These are phyloP conservation scores for Mallotus repandus DNA, from an alignment of 441 rosid genomes.

Conservation along the genomic window DNA sequence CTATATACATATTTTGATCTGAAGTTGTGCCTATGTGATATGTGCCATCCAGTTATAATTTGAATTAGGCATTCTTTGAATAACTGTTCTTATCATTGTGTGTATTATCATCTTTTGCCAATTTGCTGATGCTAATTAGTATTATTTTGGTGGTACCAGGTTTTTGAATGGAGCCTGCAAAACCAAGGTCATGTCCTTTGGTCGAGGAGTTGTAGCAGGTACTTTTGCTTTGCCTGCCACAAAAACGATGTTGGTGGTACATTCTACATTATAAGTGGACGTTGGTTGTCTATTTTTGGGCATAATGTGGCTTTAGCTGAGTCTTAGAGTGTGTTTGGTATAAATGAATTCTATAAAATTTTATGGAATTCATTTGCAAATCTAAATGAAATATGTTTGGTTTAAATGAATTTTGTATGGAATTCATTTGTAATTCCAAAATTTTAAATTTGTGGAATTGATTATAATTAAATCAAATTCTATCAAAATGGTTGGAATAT, in stretches of 20 bases:
- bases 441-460: no score
- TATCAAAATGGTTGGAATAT: no score
- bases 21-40: not conserved
- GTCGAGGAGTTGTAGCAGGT: slow-evolving; percentile 67
- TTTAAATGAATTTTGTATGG: no score
- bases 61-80: not conserved
- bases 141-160: slow-evolving; percentile 34
- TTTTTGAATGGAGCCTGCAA: slow-evolving; percentile 80
- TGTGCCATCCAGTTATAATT: not conserved
- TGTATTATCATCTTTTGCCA: not conserved
- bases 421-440: no score
- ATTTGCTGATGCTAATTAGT: slow-evolving; percentile 16
- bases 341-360: no score
- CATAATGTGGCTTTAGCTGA: not conserved
- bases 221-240: not conserved
- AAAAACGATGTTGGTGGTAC: not conserved
- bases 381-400: no score
- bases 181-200: slow-evolving; percentile 71
- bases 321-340: no score
- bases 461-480: no score
- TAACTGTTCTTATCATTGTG: not conserved
- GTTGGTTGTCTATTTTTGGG: not conserved
- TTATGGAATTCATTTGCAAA: no score
- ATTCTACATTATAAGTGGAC: not conserved
- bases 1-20: not conserved